Evolutionary conservation across 768 basidiomycete genomes (phyloP).

Genomic region (Botryobasidium botryosum): DNA sequence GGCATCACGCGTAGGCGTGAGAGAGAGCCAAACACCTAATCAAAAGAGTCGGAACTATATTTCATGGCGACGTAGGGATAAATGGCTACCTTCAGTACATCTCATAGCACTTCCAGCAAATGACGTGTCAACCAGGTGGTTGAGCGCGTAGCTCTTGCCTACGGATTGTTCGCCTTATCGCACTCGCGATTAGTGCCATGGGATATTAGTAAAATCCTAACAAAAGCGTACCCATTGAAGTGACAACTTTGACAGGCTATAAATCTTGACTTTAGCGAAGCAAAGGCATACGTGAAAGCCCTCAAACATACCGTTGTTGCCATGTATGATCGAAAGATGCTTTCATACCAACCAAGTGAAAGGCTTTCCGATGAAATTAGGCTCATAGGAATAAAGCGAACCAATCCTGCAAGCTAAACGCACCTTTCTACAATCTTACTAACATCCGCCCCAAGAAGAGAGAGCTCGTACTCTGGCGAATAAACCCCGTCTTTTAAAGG

Average conservation of each 20-base stretch:
- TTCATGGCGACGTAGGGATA: background rate
- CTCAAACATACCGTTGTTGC: conserved; percentile 29
- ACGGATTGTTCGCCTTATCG: conserved; percentile 25
- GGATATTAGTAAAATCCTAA: background rate
- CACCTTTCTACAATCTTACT: conserved; percentile 33
- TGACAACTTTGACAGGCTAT: conserved; percentile 45
- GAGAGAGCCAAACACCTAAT: conserved; percentile 53
- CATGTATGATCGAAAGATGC: conserved; percentile 45
- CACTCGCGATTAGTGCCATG: background rate
- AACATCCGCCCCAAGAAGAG: conserved; percentile 41
- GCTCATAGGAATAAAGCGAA: background rate
- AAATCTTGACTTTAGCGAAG: background rate
- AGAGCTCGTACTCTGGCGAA: conserved; percentile 32
- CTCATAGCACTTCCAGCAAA: conserved; percentile 33
- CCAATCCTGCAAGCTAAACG: background rate
- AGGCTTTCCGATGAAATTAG: conserved; percentile 16
- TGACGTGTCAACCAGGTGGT: conserved; percentile 46
- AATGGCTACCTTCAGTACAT: conserved; percentile 1
- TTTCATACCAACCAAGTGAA: conserved; percentile 49
- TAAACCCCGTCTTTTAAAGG: conserved; percentile 42
- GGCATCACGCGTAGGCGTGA: conserved; percentile 37
- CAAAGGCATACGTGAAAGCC: background rate
- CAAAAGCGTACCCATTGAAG: conserved; percentile 35
- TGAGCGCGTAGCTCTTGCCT: conserved; percentile 41
- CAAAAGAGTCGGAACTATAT: conserved; percentile 1